Evolutionary conservation across 495 filamentous ascomycete species (phyloP).

Genomic region (Sporormia fimetaria): DNA sequence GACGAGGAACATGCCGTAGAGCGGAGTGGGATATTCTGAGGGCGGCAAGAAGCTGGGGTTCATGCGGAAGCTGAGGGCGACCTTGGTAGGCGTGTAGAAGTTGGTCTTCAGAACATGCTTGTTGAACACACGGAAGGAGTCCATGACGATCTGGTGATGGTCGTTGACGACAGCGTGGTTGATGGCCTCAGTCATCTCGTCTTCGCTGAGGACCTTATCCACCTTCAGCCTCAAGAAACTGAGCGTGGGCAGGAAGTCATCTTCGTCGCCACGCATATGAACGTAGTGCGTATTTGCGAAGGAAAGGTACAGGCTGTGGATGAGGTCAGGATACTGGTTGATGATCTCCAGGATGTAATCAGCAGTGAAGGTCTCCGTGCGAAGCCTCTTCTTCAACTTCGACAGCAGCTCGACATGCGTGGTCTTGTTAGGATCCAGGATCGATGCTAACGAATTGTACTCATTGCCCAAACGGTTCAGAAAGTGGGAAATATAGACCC

Average conservation of each 20-base stretch:
- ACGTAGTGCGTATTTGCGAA: slow-evolving; percentile 89
- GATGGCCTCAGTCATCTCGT: slow-evolving; percentile 68
- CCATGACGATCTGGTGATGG: slow-evolving; percentile 97
- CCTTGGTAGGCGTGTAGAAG: slow-evolving; percentile 98
- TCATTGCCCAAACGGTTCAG: slow-evolving; percentile 85
- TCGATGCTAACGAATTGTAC: slow-evolving; percentile 73
- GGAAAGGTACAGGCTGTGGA: slow-evolving; percentile 78
- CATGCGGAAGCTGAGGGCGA: slow-evolving; percentile 90
- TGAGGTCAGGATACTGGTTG: slow-evolving; percentile 74
- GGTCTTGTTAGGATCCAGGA: slow-evolving; percentile 69
- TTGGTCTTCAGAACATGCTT: slow-evolving; percentile 86
- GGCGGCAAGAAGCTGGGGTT: slow-evolving; percentile 80
- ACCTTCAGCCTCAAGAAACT: slow-evolving; percentile 62
- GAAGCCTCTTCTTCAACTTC: slow-evolving; percentile 89
- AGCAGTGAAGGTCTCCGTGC: slow-evolving; percentile 92
- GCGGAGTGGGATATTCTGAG: slow-evolving; percentile 82
- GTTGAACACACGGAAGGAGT: slow-evolving; percentile 93
- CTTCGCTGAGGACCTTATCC: slow-evolving; percentile 65
- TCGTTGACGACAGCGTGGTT: slow-evolving; percentile 75
- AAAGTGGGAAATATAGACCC: slow-evolving; percentile 96
- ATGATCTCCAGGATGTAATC: slow-evolving; percentile 98
- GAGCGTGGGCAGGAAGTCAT: slow-evolving; percentile 71
- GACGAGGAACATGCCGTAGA: slow-evolving; percentile 97
- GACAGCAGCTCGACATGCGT: slow-evolving; percentile 81
- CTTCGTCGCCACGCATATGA: slow-evolving; percentile 63